Base-by-base conservation (phyloP, 1,284 basidiomycete species). In the Meira nashicola region DNA sequence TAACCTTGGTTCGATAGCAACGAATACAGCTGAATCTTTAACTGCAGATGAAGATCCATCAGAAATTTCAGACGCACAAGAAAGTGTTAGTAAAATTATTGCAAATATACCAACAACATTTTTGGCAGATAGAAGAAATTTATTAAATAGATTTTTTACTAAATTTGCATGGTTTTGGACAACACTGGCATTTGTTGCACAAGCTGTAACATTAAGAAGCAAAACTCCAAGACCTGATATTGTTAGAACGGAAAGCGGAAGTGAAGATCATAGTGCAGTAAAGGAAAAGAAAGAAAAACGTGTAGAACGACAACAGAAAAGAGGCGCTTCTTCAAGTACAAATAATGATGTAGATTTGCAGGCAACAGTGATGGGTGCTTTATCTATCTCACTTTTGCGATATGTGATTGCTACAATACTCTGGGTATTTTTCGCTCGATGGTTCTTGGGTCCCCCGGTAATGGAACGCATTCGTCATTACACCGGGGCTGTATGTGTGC, bases 91-190 rank as follows among this genome's bases (percentile, higher is more conserved):
- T 1, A 40, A 33, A 9, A 8, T 33, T 33, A 33, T 33, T 8
- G 56, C 56, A 2, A 11, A 10, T 7, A 59, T 67, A 23, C 70
- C 70, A 6, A 54, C 61, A 3, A 66, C 63, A 7, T 58, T 68
- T 79, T 91, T 91, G 73, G 90, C 92, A 5, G 84, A 83, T 66
- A 92, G 94, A 78, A 80, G 83, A 60, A 96, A 95, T 77, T 60
- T 84, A 3, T 82, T 96, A 74, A 97, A 97, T 74, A 83, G 85
- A 59, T 80, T 86, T 69, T 93, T 95, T 80, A 90, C 94, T 73
- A 97, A 97, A 81, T 83, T 84, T 54, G 86, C 88, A 8, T 96
- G 94, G 93, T 88, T 82, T 0, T 96, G 93, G 92, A 93, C 90
- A 9, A 70, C 68, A 23, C 23, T 74, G 3, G 67, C 66, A 12